phyloP scores from a whole-genome alignment of 2,329 filamentous ascomycete genomes.

The Alternaria ventricosa region DNA sequence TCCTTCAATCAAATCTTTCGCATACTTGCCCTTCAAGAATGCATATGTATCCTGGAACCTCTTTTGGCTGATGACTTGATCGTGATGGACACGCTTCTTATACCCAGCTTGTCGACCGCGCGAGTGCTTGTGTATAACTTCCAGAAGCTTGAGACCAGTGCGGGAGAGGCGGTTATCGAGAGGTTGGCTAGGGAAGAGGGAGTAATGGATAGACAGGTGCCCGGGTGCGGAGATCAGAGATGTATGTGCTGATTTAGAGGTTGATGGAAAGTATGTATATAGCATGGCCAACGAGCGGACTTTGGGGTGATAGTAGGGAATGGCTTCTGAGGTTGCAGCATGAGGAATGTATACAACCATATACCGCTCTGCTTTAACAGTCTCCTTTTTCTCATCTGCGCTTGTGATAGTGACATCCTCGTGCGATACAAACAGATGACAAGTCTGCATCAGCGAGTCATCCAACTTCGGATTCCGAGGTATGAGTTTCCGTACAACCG shows the following conservation, averaged over 20 bases:
- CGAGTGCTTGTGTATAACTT: conserved; percentile 75
- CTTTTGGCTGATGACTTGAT: conserved; percentile 78
- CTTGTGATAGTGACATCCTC: conserved; percentile 16
- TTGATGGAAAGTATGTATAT: conserved; percentile 63
- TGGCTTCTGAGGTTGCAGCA: conserved; percentile 62
- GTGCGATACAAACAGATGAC: conserved; percentile 67
- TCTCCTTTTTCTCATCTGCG: conserved; percentile 32
- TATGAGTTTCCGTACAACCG: conserved; percentile 77
- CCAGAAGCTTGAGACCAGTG: conserved; percentile 72
- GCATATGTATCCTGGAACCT: conserved; percentile 83
- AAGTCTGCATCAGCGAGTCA: conserved; percentile 79
- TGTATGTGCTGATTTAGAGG: not conserved
- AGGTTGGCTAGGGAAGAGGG: conserved; percentile 52
- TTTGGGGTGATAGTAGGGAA: conserved; percentile 88
- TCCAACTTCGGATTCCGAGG: conserved; percentile 83
- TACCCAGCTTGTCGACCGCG: conserved; percentile 70
- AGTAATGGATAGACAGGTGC: conserved; percentile 59
- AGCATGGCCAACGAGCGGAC: conserved; percentile 77
- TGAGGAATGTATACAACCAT: conserved; percentile 84
- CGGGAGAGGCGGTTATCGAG: conserved; percentile 64
- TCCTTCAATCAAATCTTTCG: conserved; percentile 68
- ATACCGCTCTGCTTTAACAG: conserved; percentile 49
- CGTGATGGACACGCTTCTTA: conserved; percentile 82
- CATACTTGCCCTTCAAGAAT: conserved; percentile 79
- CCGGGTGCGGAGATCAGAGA: conserved; percentile 42